Conservation (phyloP, 2,329 filamentous ascomycete species). For the Apiospora sp. region DNA sequence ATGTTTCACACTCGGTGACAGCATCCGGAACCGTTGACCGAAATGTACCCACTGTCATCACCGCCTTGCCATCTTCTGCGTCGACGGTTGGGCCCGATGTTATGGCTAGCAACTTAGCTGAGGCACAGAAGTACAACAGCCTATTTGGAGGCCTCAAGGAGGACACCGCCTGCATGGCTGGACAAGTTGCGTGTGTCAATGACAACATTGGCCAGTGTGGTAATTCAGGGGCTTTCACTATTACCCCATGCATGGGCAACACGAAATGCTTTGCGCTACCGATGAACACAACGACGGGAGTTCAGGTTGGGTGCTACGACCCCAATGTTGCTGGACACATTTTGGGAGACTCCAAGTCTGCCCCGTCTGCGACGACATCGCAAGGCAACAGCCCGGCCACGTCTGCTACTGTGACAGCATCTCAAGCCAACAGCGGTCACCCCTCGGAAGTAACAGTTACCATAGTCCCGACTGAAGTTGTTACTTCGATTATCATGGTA, state of each 20-base stretch:
- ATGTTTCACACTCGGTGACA: constrained; percentile 35
- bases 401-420: background rate
- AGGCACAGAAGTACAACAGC: constrained; percentile 55
- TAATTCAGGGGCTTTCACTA: constrained; percentile 49
- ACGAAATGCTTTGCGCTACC: constrained; percentile 63
- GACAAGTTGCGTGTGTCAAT: constrained; percentile 61
- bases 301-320: constrained; percentile 57
- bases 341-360: constrained; percentile 43
- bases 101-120: constrained; percentile 54
- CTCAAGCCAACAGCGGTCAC: constrained; percentile 1
- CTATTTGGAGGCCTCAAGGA: constrained; percentile 54
- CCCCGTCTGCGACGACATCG: background rate
- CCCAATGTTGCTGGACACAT: constrained; percentile 49
- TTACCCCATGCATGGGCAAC: constrained; percentile 46
- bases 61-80: constrained; percentile 45
- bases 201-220: constrained; percentile 58
- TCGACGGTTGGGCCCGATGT: constrained; percentile 50
- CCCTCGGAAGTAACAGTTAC: constrained; percentile 22
- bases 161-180: constrained; percentile 53
- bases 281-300: constrained; percentile 56
- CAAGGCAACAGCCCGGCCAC: background rate
- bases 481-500: background rate
- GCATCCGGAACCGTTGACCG: constrained; percentile 48
- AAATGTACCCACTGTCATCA: constrained; percentile 52
- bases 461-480: constrained; percentile 2